Evolutionary conservation across 2,329 filamentous ascomycete species (phyloP).

Genomic region (Sporothrix pallida): DNA sequence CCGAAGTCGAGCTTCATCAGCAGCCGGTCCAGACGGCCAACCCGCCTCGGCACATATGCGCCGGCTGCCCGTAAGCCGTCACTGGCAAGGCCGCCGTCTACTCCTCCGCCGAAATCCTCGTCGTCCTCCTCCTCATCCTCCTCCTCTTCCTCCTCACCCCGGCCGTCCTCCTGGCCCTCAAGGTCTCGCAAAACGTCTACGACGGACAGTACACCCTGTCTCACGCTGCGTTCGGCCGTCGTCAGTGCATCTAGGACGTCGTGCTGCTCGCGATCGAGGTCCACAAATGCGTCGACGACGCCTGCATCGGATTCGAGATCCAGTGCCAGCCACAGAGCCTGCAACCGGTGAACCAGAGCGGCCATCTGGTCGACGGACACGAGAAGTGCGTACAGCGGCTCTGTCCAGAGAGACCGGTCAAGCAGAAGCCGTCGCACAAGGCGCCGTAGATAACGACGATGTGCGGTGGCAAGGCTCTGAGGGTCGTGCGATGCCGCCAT

Average conservation of each 20-base stretch:
- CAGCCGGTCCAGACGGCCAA: conserved; percentile 81
- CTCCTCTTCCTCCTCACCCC: conserved; percentile 44
- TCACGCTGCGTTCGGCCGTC: conserved; percentile 67
- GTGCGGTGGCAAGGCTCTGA: conserved; percentile 80
- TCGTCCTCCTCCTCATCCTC: conserved; percentile 46
- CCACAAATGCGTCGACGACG: conserved; percentile 75
- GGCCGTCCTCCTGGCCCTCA: conserved; percentile 44
- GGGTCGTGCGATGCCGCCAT: conserved; percentile 64
- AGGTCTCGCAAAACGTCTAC: conserved; percentile 60
- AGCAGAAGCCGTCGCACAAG: conserved; percentile 71
- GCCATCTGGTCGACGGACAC: conserved; percentile 81
- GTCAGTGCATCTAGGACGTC: conserved; percentile 70
- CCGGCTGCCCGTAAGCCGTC: conserved; percentile 50
- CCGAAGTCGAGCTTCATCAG: conserved; percentile 88
- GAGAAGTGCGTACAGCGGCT: conserved; percentile 69
- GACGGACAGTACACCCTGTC: conserved; percentile 69
- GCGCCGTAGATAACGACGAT: conserved; percentile 74
- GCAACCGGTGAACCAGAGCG: conserved; percentile 75
- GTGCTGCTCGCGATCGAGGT: conserved; percentile 73
- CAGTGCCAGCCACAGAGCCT: conserved; percentile 75
- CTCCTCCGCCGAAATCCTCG: conserved; percentile 45
- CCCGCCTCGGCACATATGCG: conserved; percentile 71
- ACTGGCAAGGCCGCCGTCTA: conserved; percentile 43
- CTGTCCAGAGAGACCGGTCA: conserved; percentile 65
- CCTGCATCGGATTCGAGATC: conserved; percentile 84